These are phyloP conservation scores for Blastobotrys capitulatus DNA, from an alignment of 1,139 yeast species.

Conservation along the genomic window DNA sequence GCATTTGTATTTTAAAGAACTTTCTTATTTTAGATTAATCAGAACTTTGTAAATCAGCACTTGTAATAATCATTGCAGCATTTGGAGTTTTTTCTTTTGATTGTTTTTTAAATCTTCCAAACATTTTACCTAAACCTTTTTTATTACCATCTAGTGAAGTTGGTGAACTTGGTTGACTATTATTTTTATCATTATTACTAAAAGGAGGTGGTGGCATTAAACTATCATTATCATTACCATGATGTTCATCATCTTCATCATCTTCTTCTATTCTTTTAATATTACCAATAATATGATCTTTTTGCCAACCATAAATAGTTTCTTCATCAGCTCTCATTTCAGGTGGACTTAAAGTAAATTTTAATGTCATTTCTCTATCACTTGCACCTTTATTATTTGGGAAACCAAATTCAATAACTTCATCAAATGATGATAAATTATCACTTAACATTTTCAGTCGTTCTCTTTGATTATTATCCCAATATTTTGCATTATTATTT, in stretches of 20 bases:
- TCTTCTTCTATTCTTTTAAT: conserved; percentile 10
- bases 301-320: conserved; percentile 30
- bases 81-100: conserved; percentile 16
- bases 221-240: no score
- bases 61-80: conserved; percentile 25
- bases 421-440: conserved; percentile 25
- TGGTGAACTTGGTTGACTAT: conserved; percentile 1
- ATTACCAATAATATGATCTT: conserved; percentile 19
- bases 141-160: conserved; percentile 9
- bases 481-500: conserved; percentile 19
- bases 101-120: conserved; percentile 26
- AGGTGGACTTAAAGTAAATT: conserved; percentile 30
- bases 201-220: conserved; percentile 6
- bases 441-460: conserved; percentile 23
- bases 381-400: conserved; percentile 15
- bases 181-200: not conserved
- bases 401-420: conserved; percentile 29
- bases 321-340: conserved; percentile 31
- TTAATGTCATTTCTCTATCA: conserved; percentile 27
- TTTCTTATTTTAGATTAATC: no score
- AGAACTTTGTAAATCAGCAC: conserved; percentile 18
- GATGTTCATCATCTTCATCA: conserved; percentile 13
- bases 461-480: conserved; percentile 22
- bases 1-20: no score
- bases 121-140: conserved; percentile 23